These are phyloP conservation scores for Fusarium sp. DNA, from an alignment of 2,329 filamentous ascomycete species.

Conservation along the genomic window DNA sequence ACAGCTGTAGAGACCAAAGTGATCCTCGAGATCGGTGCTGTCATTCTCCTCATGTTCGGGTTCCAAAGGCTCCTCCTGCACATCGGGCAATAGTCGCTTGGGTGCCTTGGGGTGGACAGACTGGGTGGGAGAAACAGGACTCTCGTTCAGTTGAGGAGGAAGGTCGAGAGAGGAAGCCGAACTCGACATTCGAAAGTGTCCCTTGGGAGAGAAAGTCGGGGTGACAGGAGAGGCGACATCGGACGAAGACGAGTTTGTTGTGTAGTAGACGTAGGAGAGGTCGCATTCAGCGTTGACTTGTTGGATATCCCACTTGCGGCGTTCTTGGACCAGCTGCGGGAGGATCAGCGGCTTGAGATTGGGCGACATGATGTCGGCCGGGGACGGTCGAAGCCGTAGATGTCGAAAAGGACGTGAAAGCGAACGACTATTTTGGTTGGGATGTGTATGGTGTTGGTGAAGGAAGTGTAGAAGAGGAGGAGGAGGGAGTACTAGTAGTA, in stretches of 20 bases:
- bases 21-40: slow-evolving; percentile 54
- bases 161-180: slow-evolving; percentile 83
- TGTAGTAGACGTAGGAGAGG: slow-evolving; percentile 57
- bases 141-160: slow-evolving; percentile 59
- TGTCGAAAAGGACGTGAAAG: slow-evolving; percentile 27
- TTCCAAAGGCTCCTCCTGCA: slow-evolving; percentile 85
- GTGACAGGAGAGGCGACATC: slow-evolving; percentile 78
- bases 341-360: slow-evolving; percentile 66
- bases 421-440: slow-evolving; percentile 28
- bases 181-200: slow-evolving; percentile 76
- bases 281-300: slow-evolving; percentile 51
- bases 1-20: slow-evolving; percentile 71
- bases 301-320: slow-evolving; percentile 55
- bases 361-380: slow-evolving; percentile 57
- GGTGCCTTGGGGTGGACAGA: slow-evolving; percentile 61
- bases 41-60: slow-evolving; percentile 70
- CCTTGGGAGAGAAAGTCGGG: slow-evolving; percentile 75
- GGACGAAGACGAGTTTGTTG: slow-evolving; percentile 69
- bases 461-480: slow-evolving; percentile 14
- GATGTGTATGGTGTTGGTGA: slow-evolving; percentile 24
- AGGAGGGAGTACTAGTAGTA: slow-evolving; percentile 29
- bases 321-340: slow-evolving; percentile 65
- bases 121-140: slow-evolving; percentile 65
- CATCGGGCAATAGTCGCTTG: slow-evolving; percentile 80
- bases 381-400: slow-evolving; percentile 40